phyloP scores from a whole-genome alignment of 169 alveolate species.

The Plasmodium berghei region DNA sequence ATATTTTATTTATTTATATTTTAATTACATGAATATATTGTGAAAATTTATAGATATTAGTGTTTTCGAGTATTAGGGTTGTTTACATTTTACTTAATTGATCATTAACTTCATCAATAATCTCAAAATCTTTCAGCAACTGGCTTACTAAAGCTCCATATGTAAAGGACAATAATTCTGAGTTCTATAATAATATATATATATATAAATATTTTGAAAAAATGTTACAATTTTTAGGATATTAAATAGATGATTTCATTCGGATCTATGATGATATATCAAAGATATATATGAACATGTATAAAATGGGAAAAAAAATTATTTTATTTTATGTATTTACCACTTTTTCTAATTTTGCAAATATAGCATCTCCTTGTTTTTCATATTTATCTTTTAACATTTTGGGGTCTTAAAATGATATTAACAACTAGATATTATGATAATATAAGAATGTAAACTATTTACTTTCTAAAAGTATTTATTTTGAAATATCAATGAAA shows the following conservation, averaged over 20 bases:
- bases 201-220: background rate
- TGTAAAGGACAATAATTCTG: constrained; percentile 91
- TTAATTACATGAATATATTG: background rate
- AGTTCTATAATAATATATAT: constrained; percentile 81
- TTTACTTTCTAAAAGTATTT: no score
- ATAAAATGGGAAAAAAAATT: background rate
- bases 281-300: background rate
- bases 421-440: background rate
- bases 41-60: background rate
- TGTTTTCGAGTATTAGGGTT: background rate
- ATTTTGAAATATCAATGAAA: no score
- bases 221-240: background rate
- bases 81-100: constrained; percentile 86
- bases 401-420: constrained; percentile 8
- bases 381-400: constrained; percentile 80
- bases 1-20: no score
- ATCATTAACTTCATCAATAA: constrained; percentile 92
- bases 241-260: no score
- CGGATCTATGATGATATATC: no score
- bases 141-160: constrained; percentile 93
- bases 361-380: constrained; percentile 85
- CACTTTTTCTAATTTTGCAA: constrained; percentile 86
- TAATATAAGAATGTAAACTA: no score
- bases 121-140: constrained; percentile 91
- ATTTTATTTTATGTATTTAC: constrained; percentile 25